Conservation (phyloP, 2,329 filamentous ascomycete genomes). For the Spiromastix sp. region DNA sequence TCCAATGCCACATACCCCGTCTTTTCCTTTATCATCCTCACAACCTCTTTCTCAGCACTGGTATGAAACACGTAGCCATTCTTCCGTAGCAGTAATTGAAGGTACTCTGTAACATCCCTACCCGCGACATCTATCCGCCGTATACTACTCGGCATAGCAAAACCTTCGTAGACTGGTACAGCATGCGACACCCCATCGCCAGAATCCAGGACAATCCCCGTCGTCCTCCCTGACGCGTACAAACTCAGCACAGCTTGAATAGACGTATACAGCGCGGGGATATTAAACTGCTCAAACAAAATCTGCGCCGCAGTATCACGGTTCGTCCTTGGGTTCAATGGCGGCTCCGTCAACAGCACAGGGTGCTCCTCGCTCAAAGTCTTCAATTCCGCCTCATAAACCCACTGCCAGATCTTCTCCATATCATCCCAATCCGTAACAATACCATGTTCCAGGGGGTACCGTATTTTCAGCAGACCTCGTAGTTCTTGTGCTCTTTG, state of each 20-base stretch:
- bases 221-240: conserved; percentile 91
- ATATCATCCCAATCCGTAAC: conserved; percentile 99
- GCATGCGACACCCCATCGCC: conserved; percentile 96
- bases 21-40: conserved; percentile 91
- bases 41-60: conserved; percentile 98
- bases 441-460: conserved; percentile 93
- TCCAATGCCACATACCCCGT: conserved; percentile 85
- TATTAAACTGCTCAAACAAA: conserved; percentile 97
- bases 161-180: conserved; percentile 95
- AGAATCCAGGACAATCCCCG: conserved; percentile 87
- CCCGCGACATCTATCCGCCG: conserved; percentile 92
- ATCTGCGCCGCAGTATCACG: conserved; percentile 95
- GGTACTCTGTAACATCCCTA: conserved; percentile 87
- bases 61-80: conserved; percentile 93
- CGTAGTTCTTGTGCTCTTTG: conserved; percentile 82
- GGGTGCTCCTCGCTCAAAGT: conserved; percentile 98
- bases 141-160: conserved; percentile 92
- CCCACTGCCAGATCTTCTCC: conserved; percentile 98
- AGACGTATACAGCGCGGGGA: conserved; percentile 89
- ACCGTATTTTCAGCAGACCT: conserved; percentile 88
- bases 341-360: conserved; percentile 89
- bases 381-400: conserved; percentile 92
- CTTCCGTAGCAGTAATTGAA: conserved; percentile 85
- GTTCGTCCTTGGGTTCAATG: conserved; percentile 88
- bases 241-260: conserved; percentile 94